Evolutionary conservation across 192 early-diverging fungal genomes (phyloP).

Genomic region (Thamnidium elegans): DNA sequence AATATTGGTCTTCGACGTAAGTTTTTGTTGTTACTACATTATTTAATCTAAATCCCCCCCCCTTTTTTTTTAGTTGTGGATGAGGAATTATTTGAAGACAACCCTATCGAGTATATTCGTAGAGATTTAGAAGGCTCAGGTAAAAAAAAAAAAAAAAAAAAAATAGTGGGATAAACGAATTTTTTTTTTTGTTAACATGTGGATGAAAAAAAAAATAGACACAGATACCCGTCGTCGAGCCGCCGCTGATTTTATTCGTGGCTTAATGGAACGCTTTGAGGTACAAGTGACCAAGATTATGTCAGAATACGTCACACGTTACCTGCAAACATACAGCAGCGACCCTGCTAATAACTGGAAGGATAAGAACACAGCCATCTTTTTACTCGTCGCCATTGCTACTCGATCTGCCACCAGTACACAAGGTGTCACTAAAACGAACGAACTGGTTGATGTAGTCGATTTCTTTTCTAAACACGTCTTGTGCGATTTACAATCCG

Average conservation of each 20-base stretch:
- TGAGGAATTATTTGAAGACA: constrained; percentile 95
- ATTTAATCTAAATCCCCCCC: neutral
- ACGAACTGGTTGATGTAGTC: constrained; percentile 77
- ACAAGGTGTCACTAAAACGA: constrained; percentile 84
- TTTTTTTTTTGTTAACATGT: constrained; percentile 10
- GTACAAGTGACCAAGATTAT: constrained; percentile 84
- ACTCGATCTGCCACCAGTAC: constrained; percentile 73
- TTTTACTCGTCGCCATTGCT: constrained; percentile 85
- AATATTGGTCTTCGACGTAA: constrained; percentile 83
- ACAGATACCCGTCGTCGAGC: constrained; percentile 90
- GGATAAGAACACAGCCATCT: constrained; percentile 94
- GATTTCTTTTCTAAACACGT: constrained; percentile 84
- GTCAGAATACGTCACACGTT: constrained; percentile 68
- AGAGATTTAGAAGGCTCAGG: constrained; percentile 89
- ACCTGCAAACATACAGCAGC: constrained; percentile 66
- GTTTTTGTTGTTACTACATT: neutral
- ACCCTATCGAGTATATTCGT: constrained; percentile 92
- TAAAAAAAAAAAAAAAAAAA: constrained; percentile 25
- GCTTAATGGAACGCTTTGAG: constrained; percentile 85
- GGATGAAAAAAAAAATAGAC: constrained; percentile 45
- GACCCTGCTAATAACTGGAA: constrained; percentile 81
- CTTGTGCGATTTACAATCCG: constrained; percentile 75
- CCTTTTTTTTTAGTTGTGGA: constrained; percentile 55
- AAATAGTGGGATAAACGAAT: neutral
- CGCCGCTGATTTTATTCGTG: constrained; percentile 88